phyloP scores from a whole-genome alignment of 106 monocot species.

The Allium cepa region DNA sequence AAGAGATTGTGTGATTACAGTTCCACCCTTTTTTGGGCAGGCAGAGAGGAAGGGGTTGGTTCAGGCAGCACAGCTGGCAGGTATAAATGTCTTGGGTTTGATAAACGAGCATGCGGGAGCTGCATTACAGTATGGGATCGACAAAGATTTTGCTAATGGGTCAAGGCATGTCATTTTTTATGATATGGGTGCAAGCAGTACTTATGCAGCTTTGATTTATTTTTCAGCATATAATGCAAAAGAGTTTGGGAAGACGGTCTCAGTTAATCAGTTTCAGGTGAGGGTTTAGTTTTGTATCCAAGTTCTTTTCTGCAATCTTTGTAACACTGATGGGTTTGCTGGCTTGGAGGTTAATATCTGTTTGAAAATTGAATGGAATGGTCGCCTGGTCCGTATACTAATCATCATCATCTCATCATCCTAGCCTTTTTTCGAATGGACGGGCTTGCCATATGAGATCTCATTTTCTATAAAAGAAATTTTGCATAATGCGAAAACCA shows the following conservation, averaged over 20 bases:
- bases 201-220: constrained; percentile 85
- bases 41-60: constrained; percentile 73
- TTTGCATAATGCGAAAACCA: no score
- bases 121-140: constrained; percentile 95
- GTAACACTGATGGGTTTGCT: no score
- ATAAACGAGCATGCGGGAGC: constrained; percentile 94
- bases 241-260: constrained; percentile 89
- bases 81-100: constrained; percentile 77
- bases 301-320: no score
- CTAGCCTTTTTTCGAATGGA: no score
- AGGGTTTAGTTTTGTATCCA: neutral
- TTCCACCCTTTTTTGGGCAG: constrained; percentile 89
- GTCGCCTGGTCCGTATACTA: no score
- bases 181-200: constrained; percentile 87
- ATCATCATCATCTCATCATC: no score
- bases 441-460: no score
- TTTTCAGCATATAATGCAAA: constrained; percentile 81
- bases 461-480: no score
- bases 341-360: no score
- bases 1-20: constrained; percentile 67
- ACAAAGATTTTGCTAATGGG: constrained; percentile 83
- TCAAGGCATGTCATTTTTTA: constrained; percentile 87
- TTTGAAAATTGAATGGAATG: no score
- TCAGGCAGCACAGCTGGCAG: constrained; percentile 88
- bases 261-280: constrained; percentile 92